Evolutionary conservation across 805 yeast genomes (phyloP), one percentile per base, ranked within the genome.

Genomic region (Metschnikowia gelsemii): DNA sequence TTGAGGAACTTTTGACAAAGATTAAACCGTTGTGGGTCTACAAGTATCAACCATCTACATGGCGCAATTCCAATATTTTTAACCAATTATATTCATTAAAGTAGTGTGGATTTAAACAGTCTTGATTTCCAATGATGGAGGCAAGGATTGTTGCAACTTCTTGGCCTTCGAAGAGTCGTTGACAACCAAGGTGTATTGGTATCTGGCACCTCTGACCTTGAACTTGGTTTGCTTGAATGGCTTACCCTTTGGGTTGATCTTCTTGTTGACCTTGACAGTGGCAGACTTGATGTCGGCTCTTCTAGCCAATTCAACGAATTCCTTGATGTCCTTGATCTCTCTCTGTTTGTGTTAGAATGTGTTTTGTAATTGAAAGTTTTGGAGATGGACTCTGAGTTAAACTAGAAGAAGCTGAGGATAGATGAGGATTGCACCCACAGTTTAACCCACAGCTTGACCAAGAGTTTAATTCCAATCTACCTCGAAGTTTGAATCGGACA

Each of bases 81-180:
- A 37, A 36, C 44, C 44, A 37, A 36, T 30, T 45, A 23, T 45
- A 39, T 45, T 41, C 43, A 45, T 45, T 35, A 40, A 23, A 24
- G 31, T 17, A 22, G 36, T 29, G 39, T 24, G 9, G 19, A 40
- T 31, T 68, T 69, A 70, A 62, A 68, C 66, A 59, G 58, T 62
- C 57, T 72, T 79, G 69, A 84, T 83, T 70, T 81, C 79, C 73
- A 86, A 80, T 64, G 86, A 80, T 71, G 99, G 96, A 73, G 98
- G 97, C 66, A 93, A 80, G 66, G 98, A 86, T 80, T 90, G 96
- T 68, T 87, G 83, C 77, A 93, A 82, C 81, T 93, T 93, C 84
- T 87, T 82, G 65, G 98, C 98, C 82, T 89, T 90, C 73, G 87
- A 84, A 66, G 88, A 85, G 73, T 93, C 98, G 78, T 85, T 81